Base-by-base conservation (phyloP, 2,329 filamentous ascomycete species). In the Colletotrichum trifolii region DNA sequence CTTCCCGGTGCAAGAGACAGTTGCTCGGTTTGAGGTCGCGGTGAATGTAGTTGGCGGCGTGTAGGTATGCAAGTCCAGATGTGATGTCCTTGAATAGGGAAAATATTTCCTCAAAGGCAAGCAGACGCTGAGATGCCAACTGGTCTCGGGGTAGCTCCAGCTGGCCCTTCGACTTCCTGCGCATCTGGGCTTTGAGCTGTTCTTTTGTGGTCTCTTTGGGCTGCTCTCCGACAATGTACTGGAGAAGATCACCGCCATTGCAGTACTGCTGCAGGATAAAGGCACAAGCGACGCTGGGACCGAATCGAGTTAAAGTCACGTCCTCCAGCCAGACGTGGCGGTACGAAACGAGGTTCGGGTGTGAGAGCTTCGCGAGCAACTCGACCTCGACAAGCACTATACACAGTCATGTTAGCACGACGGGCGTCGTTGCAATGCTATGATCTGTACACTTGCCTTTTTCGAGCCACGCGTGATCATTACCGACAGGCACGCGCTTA, bases 201-300 rank as follows among this genome's bases (percentile, higher is more conserved):
- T 98, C 92, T 62, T 92, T 92, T 8, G 92, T 93, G 0, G 83
- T 83, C 53, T 88, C 84, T 54, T 87, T 85, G 0, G 88, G 83
- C 33, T 81, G 79, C 6, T 89, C 86, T 7, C 91, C 89, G n/a
- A 94, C 82, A 13, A 99, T 88, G 74, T 97, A 96, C 68, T 91
- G 89, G 64, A 97, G 90, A 15, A 99, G 83, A 74, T 99, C 96
- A 13, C 96, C 96, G 1, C 90, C 86, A 74, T 99, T 98, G 80
- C 96, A 99, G 73, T 97, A 99, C 74, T 99, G 94, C 75, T 99
- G 96, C 8, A 99, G 84, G 62, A 99, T 99, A 75, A 97, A 99
- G 5, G 95, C 94, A 72, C 95, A 98, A 10, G 94, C 94, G 1
- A 99, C 94, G 59, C 89, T 93, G 0, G 96, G 96, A 0, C 94